A percentile compares a stretch with the other conserved stretches of the same genome.
These are phyloP conservation scores for Globisporangium canariense DNA, from an alignment of 352 stramenopile species.

Conservation along the genomic window DNA sequence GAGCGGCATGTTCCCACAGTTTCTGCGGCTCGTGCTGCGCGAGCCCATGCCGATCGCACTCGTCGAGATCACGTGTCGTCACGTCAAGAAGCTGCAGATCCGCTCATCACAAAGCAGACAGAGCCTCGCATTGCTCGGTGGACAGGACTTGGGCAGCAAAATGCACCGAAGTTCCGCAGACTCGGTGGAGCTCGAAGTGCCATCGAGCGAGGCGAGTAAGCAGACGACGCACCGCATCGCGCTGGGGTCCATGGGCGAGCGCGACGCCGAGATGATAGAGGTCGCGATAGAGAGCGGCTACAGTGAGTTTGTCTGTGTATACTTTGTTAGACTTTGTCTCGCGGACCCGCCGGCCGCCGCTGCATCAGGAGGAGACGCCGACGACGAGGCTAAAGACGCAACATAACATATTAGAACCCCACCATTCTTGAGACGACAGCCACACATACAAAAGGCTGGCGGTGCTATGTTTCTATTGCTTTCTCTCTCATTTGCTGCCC, in stretches of 20 bases:
- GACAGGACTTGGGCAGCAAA: slow-evolving; percentile 21
- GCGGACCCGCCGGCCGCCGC: slow-evolving; percentile 24
- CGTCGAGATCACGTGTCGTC: slow-evolving; percentile 69
- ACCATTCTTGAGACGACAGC: not conserved
- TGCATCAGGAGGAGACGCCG: not conserved
- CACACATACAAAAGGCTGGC: not conserved
- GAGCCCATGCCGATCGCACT: slow-evolving; percentile 50
- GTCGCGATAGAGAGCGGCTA: slow-evolving; percentile 65
- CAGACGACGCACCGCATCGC: slow-evolving; percentile 53
- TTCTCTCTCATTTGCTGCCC: slow-evolving; percentile 10
- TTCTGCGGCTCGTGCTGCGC: slow-evolving; percentile 57
- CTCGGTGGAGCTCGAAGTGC: slow-evolving; percentile 30
- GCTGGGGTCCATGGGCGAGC: slow-evolving; percentile 16
- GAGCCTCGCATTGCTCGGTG: slow-evolving; percentile 23
- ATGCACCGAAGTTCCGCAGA: not conserved
- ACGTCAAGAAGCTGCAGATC: slow-evolving; percentile 59
- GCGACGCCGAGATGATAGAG: slow-evolving; percentile 47
- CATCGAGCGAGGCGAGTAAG: slow-evolving; percentile 35
- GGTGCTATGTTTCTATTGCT: not conserved
- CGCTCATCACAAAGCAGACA: slow-evolving; percentile 32
- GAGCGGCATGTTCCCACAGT: slow-evolving; percentile 68
- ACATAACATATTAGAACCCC: slow-evolving; percentile 8
- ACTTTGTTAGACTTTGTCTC: slow-evolving; percentile 36
- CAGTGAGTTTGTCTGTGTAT: slow-evolving; percentile 67
- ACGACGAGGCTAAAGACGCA: slow-evolving; percentile 7